A percentile compares a stretch with the other conserved stretches of the same genome.
Evolutionary conservation across 305 asterid genomes (phyloP).

Genomic region (Plantago lanceolata): DNA sequence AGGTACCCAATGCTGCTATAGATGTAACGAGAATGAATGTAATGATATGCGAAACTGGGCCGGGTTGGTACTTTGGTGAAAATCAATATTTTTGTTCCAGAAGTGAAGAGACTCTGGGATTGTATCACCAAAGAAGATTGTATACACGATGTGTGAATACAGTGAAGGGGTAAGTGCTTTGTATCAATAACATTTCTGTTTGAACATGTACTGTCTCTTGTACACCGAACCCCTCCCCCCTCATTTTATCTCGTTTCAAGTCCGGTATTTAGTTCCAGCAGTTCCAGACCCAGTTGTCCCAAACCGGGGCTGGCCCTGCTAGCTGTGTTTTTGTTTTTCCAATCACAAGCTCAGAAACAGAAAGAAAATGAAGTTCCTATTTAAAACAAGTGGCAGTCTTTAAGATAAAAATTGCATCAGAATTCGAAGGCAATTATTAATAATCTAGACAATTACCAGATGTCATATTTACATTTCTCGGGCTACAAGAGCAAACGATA

Average conservation of each 20-base stretch:
- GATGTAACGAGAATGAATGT: constrained; percentile 23
- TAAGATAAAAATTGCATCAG: neutral
- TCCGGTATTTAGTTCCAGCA: neutral
- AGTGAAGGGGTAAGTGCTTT: neutral
- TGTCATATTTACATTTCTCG: neutral
- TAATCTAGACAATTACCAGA: neutral
- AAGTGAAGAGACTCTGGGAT: constrained; percentile 15
- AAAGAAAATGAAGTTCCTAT: neutral
- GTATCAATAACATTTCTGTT: neutral
- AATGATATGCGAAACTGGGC: constrained; percentile 11
- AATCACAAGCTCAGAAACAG: neutral
- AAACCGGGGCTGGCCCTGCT: neutral
- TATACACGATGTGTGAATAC: constrained; percentile 7
- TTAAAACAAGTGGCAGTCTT: neutral
- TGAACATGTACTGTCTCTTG: neutral
- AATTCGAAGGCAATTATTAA: neutral
- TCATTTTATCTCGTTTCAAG: neutral
- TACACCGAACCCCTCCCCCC: no score
- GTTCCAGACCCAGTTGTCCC: neutral
- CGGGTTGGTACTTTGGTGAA: constrained; percentile 10
- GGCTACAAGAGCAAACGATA: neutral
- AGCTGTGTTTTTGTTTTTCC: no score
- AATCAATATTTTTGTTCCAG: constrained; percentile 5
- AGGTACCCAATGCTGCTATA: constrained; percentile 12
- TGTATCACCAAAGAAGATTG: neutral